Evolutionary conservation across 192 early-diverging fungal species (phyloP).

Genomic region (Linnemannia hyalina): DNA sequence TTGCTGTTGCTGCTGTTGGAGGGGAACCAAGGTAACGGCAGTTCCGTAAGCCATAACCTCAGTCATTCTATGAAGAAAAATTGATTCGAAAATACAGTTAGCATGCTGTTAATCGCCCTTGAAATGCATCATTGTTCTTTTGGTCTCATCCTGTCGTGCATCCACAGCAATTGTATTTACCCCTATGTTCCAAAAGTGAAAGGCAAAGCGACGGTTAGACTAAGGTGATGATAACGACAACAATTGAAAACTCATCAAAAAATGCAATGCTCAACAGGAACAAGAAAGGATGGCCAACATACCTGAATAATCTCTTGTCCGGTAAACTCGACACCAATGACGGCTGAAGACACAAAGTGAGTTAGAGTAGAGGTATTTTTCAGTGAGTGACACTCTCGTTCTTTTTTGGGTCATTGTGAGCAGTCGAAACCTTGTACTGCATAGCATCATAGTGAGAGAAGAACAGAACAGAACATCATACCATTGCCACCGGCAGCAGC

Average conservation of each 20-base stretch:
- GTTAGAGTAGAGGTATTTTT: not conserved
- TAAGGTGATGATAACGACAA: not conserved
- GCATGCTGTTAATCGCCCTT: not conserved
- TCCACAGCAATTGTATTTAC: slow-evolving; percentile 2
- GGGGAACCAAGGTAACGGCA: slow-evolving; percentile 42
- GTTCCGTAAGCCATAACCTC: slow-evolving; percentile 50
- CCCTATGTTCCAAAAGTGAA: slow-evolving; percentile 9
- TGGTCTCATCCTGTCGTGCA: not conserved
- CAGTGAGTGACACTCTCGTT: not conserved
- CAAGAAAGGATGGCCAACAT: not conserved
- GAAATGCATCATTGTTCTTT: not conserved
- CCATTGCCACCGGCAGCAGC: slow-evolving; percentile 50
- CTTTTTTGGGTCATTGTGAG: not conserved
- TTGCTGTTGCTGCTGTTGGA: slow-evolving; percentile 29
- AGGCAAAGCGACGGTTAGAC: not conserved
- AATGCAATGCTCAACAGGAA: not conserved
- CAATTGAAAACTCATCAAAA: not conserved
- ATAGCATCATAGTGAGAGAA: not conserved
- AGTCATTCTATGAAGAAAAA: slow-evolving; percentile 30
- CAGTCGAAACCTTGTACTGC: slow-evolving; percentile 2
- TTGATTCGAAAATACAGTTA: not conserved
- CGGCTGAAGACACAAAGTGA: slow-evolving; percentile 19
- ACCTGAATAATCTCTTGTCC: slow-evolving; percentile 52
- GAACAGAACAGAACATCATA: slow-evolving; percentile 9
- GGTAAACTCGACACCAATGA: slow-evolving; percentile 50